These are phyloP conservation scores for Linnemannia schmuckeri DNA, from an alignment of 192 early-diverging fungal species.

Conservation along the genomic window DNA sequence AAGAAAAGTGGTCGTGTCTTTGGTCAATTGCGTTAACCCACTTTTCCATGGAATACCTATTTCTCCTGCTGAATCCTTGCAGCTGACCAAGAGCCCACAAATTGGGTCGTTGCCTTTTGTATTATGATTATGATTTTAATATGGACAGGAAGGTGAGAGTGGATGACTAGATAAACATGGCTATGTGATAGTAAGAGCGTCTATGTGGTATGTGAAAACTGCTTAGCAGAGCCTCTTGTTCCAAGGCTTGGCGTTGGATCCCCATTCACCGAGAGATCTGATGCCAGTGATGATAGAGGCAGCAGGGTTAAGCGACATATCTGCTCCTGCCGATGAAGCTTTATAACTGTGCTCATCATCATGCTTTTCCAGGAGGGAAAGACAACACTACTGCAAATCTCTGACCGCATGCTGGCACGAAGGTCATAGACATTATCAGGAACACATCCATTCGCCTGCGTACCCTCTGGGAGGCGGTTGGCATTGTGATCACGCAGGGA, in stretches of 20 bases:
- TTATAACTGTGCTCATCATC: background rate
- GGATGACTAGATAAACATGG: background rate
- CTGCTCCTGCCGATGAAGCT: background rate
- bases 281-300: background rate
- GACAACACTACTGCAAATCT: slow-evolving; percentile 10
- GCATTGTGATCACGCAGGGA: slow-evolving; percentile 51
- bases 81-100: background rate
- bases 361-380: background rate
- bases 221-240: background rate
- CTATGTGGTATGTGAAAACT: background rate
- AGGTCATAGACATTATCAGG: slow-evolving; percentile 30
- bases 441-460: slow-evolving; percentile 9
- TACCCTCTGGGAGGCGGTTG: background rate
- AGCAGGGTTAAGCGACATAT: background rate
- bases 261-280: background rate
- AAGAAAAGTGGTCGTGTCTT: too few species aligned
- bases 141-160: background rate
- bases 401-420: slow-evolving; percentile 32
- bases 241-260: background rate
- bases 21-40: too few species aligned
- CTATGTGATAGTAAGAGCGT: too few species aligned
- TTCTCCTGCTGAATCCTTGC: background rate
- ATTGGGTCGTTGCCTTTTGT: background rate
- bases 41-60: too few species aligned
- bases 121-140: background rate